A percentile compares a stretch with the other conserved stretches of the same genome.
phyloP scores from a whole-genome alignment of 2,329 filamentous ascomycete genomes.

The Sarocladium strictum region DNA sequence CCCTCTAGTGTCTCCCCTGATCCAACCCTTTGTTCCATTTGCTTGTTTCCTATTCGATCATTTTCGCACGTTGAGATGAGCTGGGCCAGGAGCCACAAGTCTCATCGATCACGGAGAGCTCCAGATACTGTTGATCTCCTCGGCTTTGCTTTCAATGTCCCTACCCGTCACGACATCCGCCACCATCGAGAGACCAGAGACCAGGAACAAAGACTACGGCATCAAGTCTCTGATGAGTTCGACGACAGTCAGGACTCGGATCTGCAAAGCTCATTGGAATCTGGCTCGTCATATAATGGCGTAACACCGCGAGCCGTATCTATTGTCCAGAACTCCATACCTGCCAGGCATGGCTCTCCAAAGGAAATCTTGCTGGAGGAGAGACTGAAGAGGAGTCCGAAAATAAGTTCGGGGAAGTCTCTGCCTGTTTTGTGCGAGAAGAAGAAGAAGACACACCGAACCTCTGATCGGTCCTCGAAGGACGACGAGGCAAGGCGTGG shows the following conservation, averaged over 20 bases:
- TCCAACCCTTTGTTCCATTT: background rate
- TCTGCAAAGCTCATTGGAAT: background rate
- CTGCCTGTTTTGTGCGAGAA: too few relatives aligned
- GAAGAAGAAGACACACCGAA: too few relatives aligned
- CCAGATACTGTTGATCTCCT: conserved; percentile 11
- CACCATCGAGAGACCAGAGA: conserved; percentile 10
- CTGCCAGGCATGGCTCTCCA: too few relatives aligned
- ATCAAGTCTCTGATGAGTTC: conserved; percentile 9
- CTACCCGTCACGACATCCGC: conserved; percentile 13
- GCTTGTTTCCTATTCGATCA: background rate
- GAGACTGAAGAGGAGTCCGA: too few relatives aligned
- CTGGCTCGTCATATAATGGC: too few relatives aligned
- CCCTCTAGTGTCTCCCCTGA: background rate
- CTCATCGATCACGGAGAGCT: conserved; percentile 10
- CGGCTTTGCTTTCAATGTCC: conserved; percentile 16
- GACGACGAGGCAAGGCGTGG: too few relatives aligned
- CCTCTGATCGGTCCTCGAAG: too few relatives aligned
- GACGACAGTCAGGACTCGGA: conserved; percentile 9
- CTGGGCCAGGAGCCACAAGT: conserved; percentile 12
- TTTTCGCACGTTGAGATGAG: conserved; percentile 10
- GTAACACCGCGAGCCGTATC: too few relatives aligned
- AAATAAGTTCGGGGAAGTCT: too few relatives aligned
- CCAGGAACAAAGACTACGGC: background rate
- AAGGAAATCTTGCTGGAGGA: too few relatives aligned
- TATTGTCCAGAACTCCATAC: too few relatives aligned